Percentiles rank a stretch among this genome's conserved stretches.
Evolutionary conservation across 208 protist species (phyloP).

Genomic region (Leishmania tropica): DNA sequence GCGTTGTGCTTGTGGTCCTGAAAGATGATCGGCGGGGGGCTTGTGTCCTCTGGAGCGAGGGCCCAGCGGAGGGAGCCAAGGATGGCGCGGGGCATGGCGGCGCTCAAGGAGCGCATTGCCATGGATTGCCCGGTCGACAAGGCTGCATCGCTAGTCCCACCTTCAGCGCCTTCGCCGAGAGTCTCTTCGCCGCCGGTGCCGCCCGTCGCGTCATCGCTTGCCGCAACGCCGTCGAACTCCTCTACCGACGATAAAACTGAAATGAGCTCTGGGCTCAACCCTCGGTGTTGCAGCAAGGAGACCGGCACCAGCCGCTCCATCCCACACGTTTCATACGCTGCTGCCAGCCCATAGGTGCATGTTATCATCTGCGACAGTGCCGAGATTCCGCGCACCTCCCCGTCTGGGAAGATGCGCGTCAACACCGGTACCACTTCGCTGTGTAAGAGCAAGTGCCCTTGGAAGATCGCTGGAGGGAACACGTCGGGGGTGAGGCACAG

Average conservation of each 20-base stretch:
- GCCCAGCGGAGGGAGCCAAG: constrained; percentile 81
- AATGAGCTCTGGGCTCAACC: not conserved
- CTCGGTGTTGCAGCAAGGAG: constrained; percentile 13
- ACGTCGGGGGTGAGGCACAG: constrained; percentile 37
- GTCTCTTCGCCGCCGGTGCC: constrained; percentile 6
- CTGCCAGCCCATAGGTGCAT: constrained; percentile 60
- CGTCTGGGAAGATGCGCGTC: constrained; percentile 63
- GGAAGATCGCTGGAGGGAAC: constrained; percentile 27
- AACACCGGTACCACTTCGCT: constrained; percentile 63
- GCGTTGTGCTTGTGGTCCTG: constrained; percentile 3
- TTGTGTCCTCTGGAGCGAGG: constrained; percentile 41
- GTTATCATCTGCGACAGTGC: constrained; percentile 54
- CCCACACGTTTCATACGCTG: constrained; percentile 58
- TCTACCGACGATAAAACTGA: not conserved
- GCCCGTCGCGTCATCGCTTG: not conserved
- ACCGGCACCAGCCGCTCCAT: constrained; percentile 33
- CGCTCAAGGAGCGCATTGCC: not conserved
- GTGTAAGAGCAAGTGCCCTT: constrained; percentile 58
- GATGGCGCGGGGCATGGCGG: constrained; percentile 44
- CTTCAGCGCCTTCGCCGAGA: not conserved
- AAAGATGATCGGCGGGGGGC: constrained; percentile 27
- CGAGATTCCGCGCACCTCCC: constrained; percentile 66
- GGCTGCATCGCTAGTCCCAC: not conserved
- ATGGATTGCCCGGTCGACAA: constrained; percentile 3
- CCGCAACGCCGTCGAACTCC: not conserved